phyloP scores from a whole-genome alignment of 257 asterid genomes.

The Buddleja alternifolia region DNA sequence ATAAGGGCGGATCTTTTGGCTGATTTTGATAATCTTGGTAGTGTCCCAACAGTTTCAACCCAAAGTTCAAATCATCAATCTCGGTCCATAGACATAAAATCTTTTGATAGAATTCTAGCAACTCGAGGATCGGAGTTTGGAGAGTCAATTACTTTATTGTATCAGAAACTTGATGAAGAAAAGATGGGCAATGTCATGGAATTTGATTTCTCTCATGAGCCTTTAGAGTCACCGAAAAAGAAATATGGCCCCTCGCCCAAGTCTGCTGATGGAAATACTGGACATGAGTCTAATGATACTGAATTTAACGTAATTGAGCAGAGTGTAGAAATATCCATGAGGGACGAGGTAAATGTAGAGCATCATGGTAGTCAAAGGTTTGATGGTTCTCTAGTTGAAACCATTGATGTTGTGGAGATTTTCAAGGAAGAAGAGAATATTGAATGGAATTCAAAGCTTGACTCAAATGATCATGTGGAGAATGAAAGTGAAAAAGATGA shows the following conservation, averaged over 20 bases:
- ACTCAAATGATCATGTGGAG: slow-evolving; percentile 27
- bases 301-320: slow-evolving; percentile 38
- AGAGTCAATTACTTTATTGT: slow-evolving; percentile 48
- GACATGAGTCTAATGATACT: slow-evolving; percentile 33
- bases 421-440: slow-evolving; percentile 48
- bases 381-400: slow-evolving; percentile 51
- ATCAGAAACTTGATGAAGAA: slow-evolving; percentile 60
- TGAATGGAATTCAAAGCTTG: slow-evolving; percentile 38
- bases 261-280: slow-evolving; percentile 28
- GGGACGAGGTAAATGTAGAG: slow-evolving; percentile 40
- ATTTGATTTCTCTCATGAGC: slow-evolving; percentile 32
- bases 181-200: slow-evolving; percentile 30
- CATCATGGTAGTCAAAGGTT: slow-evolving; percentile 42
- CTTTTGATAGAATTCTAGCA: slow-evolving; percentile 39
- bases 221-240: slow-evolving; percentile 25
- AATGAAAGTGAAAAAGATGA: slow-evolving; percentile 31
- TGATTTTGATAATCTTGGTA: slow-evolving; percentile 40
- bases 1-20: slow-evolving; percentile 18
- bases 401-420: slow-evolving; percentile 59
- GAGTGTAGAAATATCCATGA: slow-evolving; percentile 47
- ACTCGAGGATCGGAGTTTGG: slow-evolving; percentile 51
- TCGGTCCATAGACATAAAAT: slow-evolving; percentile 40
- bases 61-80: slow-evolving; percentile 36
- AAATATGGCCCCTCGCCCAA: slow-evolving; percentile 28
- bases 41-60: slow-evolving; percentile 35